Conservation (phyloP, 1,284 basidiomycete genomes). For the Caloboletus firmus region DNA sequence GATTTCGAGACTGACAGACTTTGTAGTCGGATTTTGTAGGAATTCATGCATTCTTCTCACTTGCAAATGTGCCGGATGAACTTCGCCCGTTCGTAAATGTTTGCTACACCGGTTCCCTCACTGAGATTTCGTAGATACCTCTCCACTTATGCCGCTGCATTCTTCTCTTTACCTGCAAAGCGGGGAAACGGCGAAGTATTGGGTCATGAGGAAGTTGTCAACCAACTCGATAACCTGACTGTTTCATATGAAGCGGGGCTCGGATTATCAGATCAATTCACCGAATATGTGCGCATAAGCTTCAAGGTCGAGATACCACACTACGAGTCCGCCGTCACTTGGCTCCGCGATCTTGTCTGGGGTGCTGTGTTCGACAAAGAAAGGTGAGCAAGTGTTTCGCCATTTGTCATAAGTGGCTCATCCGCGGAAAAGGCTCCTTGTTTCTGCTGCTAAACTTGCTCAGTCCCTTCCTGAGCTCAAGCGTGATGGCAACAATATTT, state of each 20-base stretch:
- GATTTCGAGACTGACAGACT: slow-evolving; percentile 6
- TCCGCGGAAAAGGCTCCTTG: slow-evolving; percentile 61
- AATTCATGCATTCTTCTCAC: slow-evolving; percentile 78
- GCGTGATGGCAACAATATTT: slow-evolving; percentile 82
- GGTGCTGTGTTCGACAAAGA: slow-evolving; percentile 82
- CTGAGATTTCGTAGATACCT: slow-evolving; percentile 55
- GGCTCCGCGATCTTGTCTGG: slow-evolving; percentile 90
- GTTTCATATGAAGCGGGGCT: slow-evolving; percentile 82
- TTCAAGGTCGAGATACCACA: slow-evolving; percentile 83
- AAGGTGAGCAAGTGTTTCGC: slow-evolving; percentile 47
- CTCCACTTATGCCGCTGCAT: slow-evolving; percentile 80
- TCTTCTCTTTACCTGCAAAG: slow-evolving; percentile 88
- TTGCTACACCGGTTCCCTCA: not conserved
- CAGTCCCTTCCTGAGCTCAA: slow-evolving; percentile 95
- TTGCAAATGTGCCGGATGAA: slow-evolving; percentile 66
- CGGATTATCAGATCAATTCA: slow-evolving; percentile 70
- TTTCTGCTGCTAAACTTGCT: slow-evolving; percentile 86
- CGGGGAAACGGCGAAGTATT: slow-evolving; percentile 70
- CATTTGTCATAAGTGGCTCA: slow-evolving; percentile 4
- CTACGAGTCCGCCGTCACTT: slow-evolving; percentile 83
- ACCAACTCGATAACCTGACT: slow-evolving; percentile 89
- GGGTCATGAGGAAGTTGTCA: slow-evolving; percentile 88
- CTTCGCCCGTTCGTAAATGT: slow-evolving; percentile 68
- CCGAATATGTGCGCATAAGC: slow-evolving; percentile 74
- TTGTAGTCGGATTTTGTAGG: slow-evolving; percentile 88